A percentile compares a stretch with the other conserved stretches of the same genome.
Conservation (phyloP, 352 stramenopile species). For the Phytophthora cajani region DNA sequence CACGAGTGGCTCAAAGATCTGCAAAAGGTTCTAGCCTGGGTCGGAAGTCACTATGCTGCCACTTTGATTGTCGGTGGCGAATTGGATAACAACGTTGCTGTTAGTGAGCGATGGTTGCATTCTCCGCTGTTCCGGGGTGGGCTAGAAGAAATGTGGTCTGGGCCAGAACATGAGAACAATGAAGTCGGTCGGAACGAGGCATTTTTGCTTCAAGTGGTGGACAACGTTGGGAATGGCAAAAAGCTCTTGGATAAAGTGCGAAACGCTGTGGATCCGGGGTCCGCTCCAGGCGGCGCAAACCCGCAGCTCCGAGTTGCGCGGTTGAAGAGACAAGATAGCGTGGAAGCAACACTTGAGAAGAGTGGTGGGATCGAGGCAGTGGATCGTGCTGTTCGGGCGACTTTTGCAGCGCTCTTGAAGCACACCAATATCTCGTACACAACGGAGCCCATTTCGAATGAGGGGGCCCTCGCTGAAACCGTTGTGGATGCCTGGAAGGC, state of each 20-base stretch:
- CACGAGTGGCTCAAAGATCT: conserved; percentile 64
- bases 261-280: conserved; percentile 63
- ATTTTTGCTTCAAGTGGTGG: conserved; percentile 77
- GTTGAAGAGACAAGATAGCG: conserved; percentile 84
- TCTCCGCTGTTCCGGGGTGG: conserved; percentile 69
- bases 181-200: conserved; percentile 48
- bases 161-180: conserved; percentile 8
- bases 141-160: conserved; percentile 38
- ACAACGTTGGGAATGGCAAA: conserved; percentile 74
- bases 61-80: conserved; percentile 57
- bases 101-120: conserved; percentile 56
- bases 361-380: conserved; percentile 85
- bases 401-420: conserved; percentile 84
- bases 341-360: conserved; percentile 85
- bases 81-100: background rate
- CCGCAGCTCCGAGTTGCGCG: conserved; percentile 66
- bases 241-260: conserved; percentile 87
- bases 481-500: conserved; percentile 80
- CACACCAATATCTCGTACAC: conserved; percentile 83
- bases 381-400: conserved; percentile 77
- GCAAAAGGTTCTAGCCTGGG: conserved; percentile 67
- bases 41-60: conserved; percentile 69
- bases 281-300: conserved; percentile 47
- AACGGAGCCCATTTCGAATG: conserved; percentile 62
- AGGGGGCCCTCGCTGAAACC: conserved; percentile 66